Evolutionary conservation across 768 basidiomycete species (phyloP), one percentile per base, ranked within the genome.

Genomic region (Pulveroboletus sp.): DNA sequence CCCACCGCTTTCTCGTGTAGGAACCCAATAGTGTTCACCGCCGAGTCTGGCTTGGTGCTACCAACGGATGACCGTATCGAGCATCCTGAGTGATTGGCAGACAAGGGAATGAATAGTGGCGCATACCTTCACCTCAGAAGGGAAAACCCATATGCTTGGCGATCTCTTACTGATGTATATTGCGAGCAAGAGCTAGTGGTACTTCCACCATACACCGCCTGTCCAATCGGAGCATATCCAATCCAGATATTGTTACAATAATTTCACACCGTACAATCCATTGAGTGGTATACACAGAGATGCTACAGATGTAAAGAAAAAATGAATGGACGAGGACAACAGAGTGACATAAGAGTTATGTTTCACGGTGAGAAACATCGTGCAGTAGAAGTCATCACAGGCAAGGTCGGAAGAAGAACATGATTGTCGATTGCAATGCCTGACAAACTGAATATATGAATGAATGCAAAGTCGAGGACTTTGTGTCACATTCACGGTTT

Each of bases 401-500:
- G 20, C 11, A 27, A 20, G 42, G 53, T 53, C 12, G 69, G 63
- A 44, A 67, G 56, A 33, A 88, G 66, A 10, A 76, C 72, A 57
- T 85, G 85, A 54, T 91, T 91, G 58, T 90, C 85, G 47, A 91
- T 90, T 5, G 87, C 85, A 35, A 91, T 81, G 60, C 87, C 87
- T 90, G 58, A 27, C 27, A 25, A 16, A 11, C 29, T 47, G 11
- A 47, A 16, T 8, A 31, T 16, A n/a, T 17, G 5, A 4, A 13
- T 12, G 5, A n/a, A 27, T 38, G 17, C 8, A 13, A 5, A 1
- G n/a, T n/a, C n/a, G n/a, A 7, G 2, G 69, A 87, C 87, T 87
- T 58, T 80, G 74, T 40, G 92, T 94, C 45, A 85, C 87, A 62
- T 97, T 97, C 6, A 89, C 81, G 3, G 93, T 95, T 78, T 99